Percentiles rank a stretch among this genome's conserved stretches.
Conservation (phyloP, 495 filamentous ascomycete genomes). For the Penicillium riverlandense region DNA sequence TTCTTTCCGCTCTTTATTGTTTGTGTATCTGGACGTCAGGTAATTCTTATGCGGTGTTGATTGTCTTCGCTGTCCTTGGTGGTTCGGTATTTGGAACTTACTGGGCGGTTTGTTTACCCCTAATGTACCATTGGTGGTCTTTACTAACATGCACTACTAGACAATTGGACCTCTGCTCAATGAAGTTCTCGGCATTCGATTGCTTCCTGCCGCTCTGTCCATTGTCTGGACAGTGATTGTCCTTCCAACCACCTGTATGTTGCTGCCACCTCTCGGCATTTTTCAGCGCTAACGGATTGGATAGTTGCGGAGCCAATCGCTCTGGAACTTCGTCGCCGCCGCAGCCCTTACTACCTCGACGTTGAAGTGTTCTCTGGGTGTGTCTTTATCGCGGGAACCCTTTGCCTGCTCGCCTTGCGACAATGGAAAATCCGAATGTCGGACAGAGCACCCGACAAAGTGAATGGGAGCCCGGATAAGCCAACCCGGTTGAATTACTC, state of each 20-base stretch:
- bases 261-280: no score
- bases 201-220: not conserved
- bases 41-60: constrained; percentile 49
- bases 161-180: not conserved
- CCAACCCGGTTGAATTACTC: no score
- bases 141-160: not conserved
- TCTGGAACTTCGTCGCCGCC: no score
- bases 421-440: no score
- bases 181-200: not conserved
- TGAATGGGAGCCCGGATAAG: no score
- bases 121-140: not conserved
- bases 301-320: no score
- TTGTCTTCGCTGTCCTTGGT: constrained; percentile 57
- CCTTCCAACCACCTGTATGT: not conserved
- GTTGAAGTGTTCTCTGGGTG: no score
- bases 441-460: no score
- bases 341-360: no score
- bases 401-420: no score
- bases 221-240: not conserved
- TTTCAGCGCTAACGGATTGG: no score
- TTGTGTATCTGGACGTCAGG: constrained; percentile 67
- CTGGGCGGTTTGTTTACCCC: constrained; percentile 35
- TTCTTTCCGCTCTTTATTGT: constrained; percentile 50
- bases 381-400: no score
- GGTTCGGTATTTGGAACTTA: constrained; percentile 64